Conservation (phyloP, 306 rosid genomes). For the Crotalaria pallida region DNA sequence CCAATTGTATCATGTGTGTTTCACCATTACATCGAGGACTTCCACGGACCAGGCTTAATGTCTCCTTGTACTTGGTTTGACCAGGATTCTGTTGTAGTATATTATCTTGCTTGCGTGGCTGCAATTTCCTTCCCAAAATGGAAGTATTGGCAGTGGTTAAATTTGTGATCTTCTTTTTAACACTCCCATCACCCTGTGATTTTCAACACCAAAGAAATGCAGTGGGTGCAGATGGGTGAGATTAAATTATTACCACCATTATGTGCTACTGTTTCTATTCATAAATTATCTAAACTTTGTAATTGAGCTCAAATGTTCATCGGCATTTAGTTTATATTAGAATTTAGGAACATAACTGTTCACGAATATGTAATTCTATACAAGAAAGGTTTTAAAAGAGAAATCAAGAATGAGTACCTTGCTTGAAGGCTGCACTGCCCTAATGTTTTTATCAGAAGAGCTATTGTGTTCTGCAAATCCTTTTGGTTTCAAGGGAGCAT, state of each 20-base stretch:
- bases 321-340: background rate
- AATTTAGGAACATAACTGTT: background rate
- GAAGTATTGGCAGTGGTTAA: background rate
- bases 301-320: background rate
- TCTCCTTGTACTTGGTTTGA: conserved; percentile 18
- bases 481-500: background rate
- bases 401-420: conserved; percentile 27
- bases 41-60: conserved; percentile 16
- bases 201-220: conserved; percentile 18
- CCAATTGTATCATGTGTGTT: conserved; percentile 2
- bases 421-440: conserved; percentile 24
- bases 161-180: conserved; percentile 7
- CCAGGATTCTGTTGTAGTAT: conserved; percentile 15
- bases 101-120: conserved; percentile 15
- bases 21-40: conserved; percentile 8
- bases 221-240: background rate
- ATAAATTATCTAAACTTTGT: background rate
- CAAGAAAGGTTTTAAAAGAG: background rate
- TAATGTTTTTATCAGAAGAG: conserved; percentile 10
- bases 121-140: conserved; percentile 14
- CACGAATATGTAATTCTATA: background rate
- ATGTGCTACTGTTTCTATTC: background rate
- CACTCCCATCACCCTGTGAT: conserved; percentile 28
- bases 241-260: background rate
- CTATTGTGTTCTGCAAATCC: conserved; percentile 16